Evolutionary conservation across 83 land plant genomes (phyloP).

Genomic region (Picea engelmannii): DNA sequence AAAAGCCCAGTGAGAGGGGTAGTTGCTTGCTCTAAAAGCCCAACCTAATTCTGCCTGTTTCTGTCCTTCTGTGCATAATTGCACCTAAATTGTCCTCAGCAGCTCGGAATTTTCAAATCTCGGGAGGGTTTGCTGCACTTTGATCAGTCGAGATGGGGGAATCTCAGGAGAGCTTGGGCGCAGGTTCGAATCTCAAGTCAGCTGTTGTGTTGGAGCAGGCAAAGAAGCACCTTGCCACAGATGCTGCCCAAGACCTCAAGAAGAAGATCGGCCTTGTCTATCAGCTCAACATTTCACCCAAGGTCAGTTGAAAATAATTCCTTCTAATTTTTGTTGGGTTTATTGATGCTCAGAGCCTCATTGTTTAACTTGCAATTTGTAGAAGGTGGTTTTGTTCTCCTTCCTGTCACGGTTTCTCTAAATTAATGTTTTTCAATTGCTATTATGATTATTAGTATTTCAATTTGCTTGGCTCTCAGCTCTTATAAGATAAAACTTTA

Average conservation of each 20-base stretch:
- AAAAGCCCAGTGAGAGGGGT: too few relatives aligned
- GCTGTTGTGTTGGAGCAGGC: constrained; percentile 78
- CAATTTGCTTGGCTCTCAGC: neutral
- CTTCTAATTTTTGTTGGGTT: constrained; percentile 16
- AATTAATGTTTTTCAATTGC: neutral
- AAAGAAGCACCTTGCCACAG: constrained; percentile 72
- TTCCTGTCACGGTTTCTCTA: neutral
- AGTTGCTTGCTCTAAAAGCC: too few relatives aligned
- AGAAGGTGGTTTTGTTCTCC: neutral
- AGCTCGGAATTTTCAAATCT: too few relatives aligned
- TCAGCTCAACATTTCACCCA: constrained; percentile 89
- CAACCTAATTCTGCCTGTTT: too few relatives aligned
- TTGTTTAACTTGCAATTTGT: neutral
- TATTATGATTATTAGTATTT: neutral
- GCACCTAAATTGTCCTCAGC: too few relatives aligned
- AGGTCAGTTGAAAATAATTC: constrained; percentile 42
- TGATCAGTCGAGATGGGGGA: constrained; percentile 4
- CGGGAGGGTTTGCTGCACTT: too few relatives aligned
- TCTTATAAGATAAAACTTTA: too few relatives aligned
- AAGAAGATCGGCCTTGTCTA: constrained; percentile 83
- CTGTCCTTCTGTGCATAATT: too few relatives aligned
- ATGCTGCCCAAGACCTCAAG: constrained; percentile 69
- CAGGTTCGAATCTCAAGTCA: constrained; percentile 58
- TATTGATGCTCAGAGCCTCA: neutral
- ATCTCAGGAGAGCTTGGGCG: constrained; percentile 15